Conservation (phyloP, 306 rosid species). For the Cucumis melo region DNA sequence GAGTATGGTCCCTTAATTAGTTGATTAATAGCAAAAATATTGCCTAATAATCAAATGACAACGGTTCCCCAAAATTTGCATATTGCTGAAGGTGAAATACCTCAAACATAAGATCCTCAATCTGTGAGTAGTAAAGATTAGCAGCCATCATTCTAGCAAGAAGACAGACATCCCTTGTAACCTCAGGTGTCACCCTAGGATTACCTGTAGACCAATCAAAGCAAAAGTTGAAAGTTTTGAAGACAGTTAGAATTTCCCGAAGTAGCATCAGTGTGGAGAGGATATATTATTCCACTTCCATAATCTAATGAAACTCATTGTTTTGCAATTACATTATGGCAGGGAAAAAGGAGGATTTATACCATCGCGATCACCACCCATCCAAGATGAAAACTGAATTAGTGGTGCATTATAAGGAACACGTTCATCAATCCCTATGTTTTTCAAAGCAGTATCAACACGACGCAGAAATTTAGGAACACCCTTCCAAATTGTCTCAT, state of each 20-base stretch:
- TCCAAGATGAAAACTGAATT: constrained; percentile 97
- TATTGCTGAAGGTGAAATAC: constrained; percentile 24
- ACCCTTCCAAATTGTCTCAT: constrained; percentile 95
- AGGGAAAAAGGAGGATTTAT: constrained; percentile 2
- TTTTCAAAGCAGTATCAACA: constrained; percentile 89
- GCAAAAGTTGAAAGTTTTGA: constrained; percentile 2
- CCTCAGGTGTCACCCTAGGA: constrained; percentile 98
- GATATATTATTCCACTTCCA: neutral
- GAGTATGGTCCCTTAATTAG: neutral
- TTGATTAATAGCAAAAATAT: neutral
- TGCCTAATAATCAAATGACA: neutral
- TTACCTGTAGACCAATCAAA: constrained; percentile 48
- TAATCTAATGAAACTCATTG: neutral
- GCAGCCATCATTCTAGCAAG: constrained; percentile 99
- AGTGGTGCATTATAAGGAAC: constrained; percentile 94
- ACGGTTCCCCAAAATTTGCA: neutral
- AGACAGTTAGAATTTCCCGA: neutral
- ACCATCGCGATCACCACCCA: constrained; percentile 99
- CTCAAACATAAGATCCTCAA: constrained; percentile 98
- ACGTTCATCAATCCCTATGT: constrained; percentile 78
- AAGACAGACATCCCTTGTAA: constrained; percentile 93
- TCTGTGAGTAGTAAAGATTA: constrained; percentile 89
- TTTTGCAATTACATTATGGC: neutral
- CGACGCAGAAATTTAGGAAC: constrained; percentile 92
- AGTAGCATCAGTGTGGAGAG: neutral